Base-by-base conservation (phyloP, 805 yeast species). In the Blastobotrys mokoenaii region DNA sequence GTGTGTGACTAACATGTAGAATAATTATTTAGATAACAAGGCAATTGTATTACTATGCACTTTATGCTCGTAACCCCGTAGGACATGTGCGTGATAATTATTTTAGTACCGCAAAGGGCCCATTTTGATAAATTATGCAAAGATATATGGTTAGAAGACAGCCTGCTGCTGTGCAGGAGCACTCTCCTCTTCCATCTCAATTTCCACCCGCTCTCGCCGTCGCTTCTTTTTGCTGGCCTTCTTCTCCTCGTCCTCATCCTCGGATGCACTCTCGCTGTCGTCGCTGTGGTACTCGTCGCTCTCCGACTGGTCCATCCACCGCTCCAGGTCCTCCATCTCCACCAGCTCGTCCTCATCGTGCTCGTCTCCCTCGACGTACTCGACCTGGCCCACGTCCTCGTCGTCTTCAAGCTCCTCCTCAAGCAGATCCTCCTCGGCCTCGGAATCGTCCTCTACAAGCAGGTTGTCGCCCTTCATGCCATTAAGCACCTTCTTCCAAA, bases 401-500 rank as follows among this genome's bases (percentile, higher is more conserved):
- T 67, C 73, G 27, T 57, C 77, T 45, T 72, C 74, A 27, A 69
- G 74, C 38, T 70, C 73, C 40, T 69, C 73, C 40, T 71, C 76
- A 40, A 63, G 73, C 39, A 70, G 75, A 20, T 52, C 61, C 15
- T 63, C 67, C 27, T 76, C 79, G 46, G 75, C 73, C 38, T 72
- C 80, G 40, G 78, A 79, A 30, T 69, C 71, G 16, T 34, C 38
- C 16, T 34, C 22, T 4, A n/a, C 38, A 4, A 34, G 38, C 20
- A n/a, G 22, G 39, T 74, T 76, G 49, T 82, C 85, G 41, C 77
- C 80, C 51, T 83, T 90, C 56, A 82, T 83, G 46, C 81, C 80
- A 44, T 74, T 75, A 70, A 93, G 76, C 18, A 93, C 94, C 70
- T 81, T 85, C 74, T 83, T 82, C 98, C 98, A 93, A 49, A 93